Conservation (phyloP, 2,329 filamentous ascomycete genomes). For the Talaromyces marneffei region DNA sequence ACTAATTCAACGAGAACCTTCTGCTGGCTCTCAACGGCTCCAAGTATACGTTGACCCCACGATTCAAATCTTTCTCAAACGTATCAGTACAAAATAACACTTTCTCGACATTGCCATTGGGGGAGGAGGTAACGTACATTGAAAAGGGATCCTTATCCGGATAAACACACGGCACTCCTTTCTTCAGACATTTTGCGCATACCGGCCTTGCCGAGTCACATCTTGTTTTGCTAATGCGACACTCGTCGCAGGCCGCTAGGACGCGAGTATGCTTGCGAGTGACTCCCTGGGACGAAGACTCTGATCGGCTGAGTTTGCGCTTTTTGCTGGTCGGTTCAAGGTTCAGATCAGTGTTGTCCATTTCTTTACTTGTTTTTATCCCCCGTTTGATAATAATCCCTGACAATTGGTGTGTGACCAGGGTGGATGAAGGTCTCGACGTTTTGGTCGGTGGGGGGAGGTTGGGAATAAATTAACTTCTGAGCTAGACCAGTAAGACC, state of each 20-base stretch:
- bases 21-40: slow-evolving; percentile 23
- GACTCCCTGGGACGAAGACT: not conserved
- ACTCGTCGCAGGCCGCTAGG: slow-evolving; percentile 23
- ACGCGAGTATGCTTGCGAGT: slow-evolving; percentile 23
- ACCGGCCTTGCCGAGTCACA: slow-evolving; percentile 23
- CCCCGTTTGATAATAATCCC: not conserved
- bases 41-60: slow-evolving; percentile 21
- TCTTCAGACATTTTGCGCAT: slow-evolving; percentile 23
- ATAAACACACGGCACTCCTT: slow-evolving; percentile 22
- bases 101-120: not conserved
- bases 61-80: slow-evolving; percentile 17
- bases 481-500: not conserved
- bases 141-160: slow-evolving; percentile 22
- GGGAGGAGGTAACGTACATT: slow-evolving; percentile 17
- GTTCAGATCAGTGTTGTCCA: not conserved
- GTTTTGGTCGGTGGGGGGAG: not conserved
- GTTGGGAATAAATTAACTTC: not conserved
- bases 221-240: slow-evolving; percentile 23
- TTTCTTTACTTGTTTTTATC: not conserved
- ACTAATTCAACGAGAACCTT: slow-evolving; percentile 18
- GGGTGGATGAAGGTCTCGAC: not conserved
- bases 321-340: not conserved
- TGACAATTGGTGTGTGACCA: not conserved
- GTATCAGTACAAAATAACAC: not conserved
- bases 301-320: not conserved